Percentiles rank a stretch among this genome's conserved stretches.
These are phyloP conservation scores for Ceratocystis albifundus DNA, from an alignment of 2,329 filamentous ascomycete species.

Conservation along the genomic window DNA sequence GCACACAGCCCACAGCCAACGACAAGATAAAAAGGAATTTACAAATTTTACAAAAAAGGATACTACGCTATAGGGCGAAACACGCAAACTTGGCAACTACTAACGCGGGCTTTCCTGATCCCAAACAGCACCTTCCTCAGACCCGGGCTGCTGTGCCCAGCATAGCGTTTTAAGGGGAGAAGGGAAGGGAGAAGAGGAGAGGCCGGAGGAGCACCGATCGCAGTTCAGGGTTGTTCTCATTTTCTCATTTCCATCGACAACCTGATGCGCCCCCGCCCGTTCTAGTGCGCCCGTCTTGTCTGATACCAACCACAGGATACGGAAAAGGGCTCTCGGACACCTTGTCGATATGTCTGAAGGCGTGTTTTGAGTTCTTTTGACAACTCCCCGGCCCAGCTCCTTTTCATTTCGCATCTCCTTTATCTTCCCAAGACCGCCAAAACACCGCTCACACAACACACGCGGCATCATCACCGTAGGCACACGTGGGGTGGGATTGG, in stretches of 20 bases:
- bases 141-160: background rate
- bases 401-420: background rate
- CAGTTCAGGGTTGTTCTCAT: constrained; percentile 16
- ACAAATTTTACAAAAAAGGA: background rate
- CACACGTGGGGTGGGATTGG: no score
- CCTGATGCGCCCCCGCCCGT: background rate
- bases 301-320: background rate
- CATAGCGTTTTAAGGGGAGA: constrained; percentile 15
- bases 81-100: background rate
- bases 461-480: no score
- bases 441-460: no score
- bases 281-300: constrained; percentile 5
- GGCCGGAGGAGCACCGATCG: constrained; percentile 22
- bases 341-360: background rate
- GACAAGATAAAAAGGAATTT: background rate
- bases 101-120: background rate
- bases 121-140: background rate
- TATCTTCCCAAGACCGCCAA: background rate
- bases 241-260: background rate
- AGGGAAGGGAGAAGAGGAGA: constrained; percentile 1
- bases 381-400: no score
- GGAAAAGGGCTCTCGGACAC: background rate
- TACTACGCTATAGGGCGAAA: constrained; percentile 9
- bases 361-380: background rate
- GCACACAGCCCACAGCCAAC: background rate